Conservation (phyloP, 768 basidiomycete genomes). For the Auriscalpium microsporum region DNA sequence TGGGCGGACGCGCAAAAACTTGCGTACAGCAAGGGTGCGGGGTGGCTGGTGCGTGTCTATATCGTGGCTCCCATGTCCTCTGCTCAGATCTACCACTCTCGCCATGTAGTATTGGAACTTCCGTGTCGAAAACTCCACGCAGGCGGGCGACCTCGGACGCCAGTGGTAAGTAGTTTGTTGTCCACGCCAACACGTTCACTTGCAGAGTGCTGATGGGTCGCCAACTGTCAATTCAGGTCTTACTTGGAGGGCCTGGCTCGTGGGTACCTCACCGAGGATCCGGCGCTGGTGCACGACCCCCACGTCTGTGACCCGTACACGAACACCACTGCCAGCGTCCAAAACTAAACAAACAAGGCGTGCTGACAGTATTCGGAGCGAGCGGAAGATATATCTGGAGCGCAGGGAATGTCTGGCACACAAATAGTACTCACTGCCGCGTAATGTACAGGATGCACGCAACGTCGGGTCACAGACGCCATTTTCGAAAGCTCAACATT, state of each 20-base stretch:
- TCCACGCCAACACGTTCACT: neutral
- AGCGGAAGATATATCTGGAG: too few relatives aligned
- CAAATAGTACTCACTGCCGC: too few relatives aligned
- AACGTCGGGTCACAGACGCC: too few relatives aligned
- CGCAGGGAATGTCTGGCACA: too few relatives aligned
- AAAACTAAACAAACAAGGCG: neutral
- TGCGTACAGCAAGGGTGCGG: constrained; percentile 48
- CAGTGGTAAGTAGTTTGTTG: constrained; percentile 46
- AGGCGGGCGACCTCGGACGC: constrained; percentile 43
- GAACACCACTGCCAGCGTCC: neutral
- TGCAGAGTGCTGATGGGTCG: neutral
- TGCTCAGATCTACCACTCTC: neutral
- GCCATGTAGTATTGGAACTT: constrained; percentile 58
- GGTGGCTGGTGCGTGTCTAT: constrained; percentile 51
- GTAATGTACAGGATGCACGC: too few relatives aligned
- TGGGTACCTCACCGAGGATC: constrained; percentile 59
- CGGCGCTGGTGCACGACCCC: constrained; percentile 44
- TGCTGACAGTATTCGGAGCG: too few relatives aligned
- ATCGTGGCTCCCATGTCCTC: too few relatives aligned
- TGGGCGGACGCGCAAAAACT: constrained; percentile 77
- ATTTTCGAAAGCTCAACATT: too few relatives aligned
- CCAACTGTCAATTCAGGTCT: constrained; percentile 38
- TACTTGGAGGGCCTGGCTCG: constrained; percentile 52
- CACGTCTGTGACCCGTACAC: constrained; percentile 55
- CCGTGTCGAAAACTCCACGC: constrained; percentile 50